phyloP scores from a whole-genome alignment of 1,284 basidiomycete species.

The Sporisorium reilianum region DNA sequence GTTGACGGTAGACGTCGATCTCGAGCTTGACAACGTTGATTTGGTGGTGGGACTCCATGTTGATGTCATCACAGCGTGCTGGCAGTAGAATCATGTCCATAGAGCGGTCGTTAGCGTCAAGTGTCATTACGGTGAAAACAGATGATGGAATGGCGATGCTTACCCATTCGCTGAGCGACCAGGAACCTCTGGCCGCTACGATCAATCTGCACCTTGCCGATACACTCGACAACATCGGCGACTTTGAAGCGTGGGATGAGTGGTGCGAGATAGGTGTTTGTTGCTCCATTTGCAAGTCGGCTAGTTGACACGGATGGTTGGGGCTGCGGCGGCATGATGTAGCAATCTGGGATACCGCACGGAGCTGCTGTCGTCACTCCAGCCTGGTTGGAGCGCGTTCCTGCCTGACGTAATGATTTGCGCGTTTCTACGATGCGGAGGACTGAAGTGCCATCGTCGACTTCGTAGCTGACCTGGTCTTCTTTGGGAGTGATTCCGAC shows the following conservation, averaged over 20 bases:
- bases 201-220: constrained; percentile 31
- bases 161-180: constrained; percentile 11
- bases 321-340: constrained; percentile 30
- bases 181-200: constrained; percentile 15
- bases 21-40: constrained; percentile 28
- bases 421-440: constrained; percentile 37
- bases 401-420: constrained; percentile 16
- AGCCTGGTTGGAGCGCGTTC: neutral
- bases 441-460: constrained; percentile 53
- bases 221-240: constrained; percentile 22
- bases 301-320: constrained; percentile 15
- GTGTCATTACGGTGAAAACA: neutral
- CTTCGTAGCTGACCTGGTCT: constrained; percentile 40
- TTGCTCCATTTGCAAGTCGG: neutral
- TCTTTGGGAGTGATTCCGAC: constrained; percentile 46
- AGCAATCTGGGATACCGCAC: constrained; percentile 43
- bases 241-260: constrained; percentile 30
- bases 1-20: constrained; percentile 20
- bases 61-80: constrained; percentile 21
- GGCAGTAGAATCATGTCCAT: neutral
- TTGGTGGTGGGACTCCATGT: constrained; percentile 35
- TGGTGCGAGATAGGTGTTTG: constrained; percentile 4
- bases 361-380: neutral
- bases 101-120: neutral
- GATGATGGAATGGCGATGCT: neutral